A percentile compares a stretch with the other conserved stretches of the same genome.
Conservation (phyloP, 768 basidiomycete species). For the Pleurotus sapidus region DNA sequence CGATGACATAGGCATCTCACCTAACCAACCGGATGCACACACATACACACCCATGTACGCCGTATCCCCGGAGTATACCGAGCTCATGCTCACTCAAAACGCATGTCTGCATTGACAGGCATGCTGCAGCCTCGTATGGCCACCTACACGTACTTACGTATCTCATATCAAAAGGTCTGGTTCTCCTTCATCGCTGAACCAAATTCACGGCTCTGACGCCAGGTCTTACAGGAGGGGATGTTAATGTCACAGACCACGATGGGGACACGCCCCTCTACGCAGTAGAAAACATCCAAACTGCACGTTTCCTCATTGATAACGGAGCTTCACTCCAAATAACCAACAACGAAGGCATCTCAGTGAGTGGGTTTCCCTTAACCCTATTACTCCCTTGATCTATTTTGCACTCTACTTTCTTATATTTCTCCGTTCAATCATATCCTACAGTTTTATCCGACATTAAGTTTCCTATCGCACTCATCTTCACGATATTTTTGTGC, state of each 20-base stretch:
- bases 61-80: not conserved
- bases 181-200: conserved; percentile 1
- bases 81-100: conserved; percentile 4
- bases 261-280: conserved; percentile 92
- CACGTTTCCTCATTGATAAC: conserved; percentile 72
- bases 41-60: conserved; percentile 83
- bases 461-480: not conserved
- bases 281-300: conserved; percentile 78
- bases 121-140: conserved; percentile 92
- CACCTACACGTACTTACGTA: conserved; percentile 76
- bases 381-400: not conserved
- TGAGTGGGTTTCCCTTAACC: conserved; percentile 33
- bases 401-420: too few relatives aligned
- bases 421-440: too few relatives aligned
- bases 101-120: conserved; percentile 45
- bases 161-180: conserved; percentile 66
- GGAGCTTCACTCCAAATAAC: conserved; percentile 63
- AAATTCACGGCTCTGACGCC: conserved; percentile 9
- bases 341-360: conserved; percentile 76
- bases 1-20: conserved; percentile 48
- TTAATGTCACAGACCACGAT: conserved; percentile 82
- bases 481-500: too few relatives aligned
- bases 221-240: conserved; percentile 64
- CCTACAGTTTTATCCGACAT: too few relatives aligned
- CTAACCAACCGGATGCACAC: conserved; percentile 66